Evolutionary conservation across 2,329 filamentous ascomycete species (phyloP).

Genomic region (Colletotrichum spaethianum): DNA sequence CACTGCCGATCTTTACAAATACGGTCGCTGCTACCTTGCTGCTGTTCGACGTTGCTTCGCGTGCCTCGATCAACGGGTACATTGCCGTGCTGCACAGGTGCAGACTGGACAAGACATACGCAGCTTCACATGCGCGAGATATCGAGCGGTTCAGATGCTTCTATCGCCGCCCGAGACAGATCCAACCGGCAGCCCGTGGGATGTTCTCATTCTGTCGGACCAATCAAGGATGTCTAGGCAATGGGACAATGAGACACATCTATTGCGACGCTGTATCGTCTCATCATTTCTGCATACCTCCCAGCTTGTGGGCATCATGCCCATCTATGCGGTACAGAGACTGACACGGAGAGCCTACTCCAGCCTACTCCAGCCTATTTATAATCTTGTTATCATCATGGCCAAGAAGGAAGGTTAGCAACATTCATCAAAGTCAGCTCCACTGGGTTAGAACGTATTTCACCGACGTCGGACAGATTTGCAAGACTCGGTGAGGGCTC

Average conservation of each 20-base stretch:
- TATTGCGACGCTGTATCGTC: constrained; percentile 20
- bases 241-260: constrained; percentile 31
- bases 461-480: not conserved
- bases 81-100: not conserved
- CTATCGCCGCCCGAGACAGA: not conserved
- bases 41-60: not conserved
- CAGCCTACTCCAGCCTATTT: not conserved
- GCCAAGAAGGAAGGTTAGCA: not conserved
- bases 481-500: not conserved
- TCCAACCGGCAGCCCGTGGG: not conserved
- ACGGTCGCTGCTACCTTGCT: not conserved
- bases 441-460: not conserved
- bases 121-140: not conserved
- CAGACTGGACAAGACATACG: not conserved
- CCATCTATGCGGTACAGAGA: not conserved
- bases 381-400: not conserved
- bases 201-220: not conserved
- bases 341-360: not conserved
- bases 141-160: not conserved
- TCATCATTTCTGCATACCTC: not conserved
- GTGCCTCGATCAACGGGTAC: not conserved
- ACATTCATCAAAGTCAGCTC: not conserved
- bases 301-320: not conserved
- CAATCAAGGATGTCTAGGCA: constrained; percentile 3
- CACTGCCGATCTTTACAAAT: not conserved